Conservation (phyloP, 2,329 filamentous ascomycete species). For the Helicocarpus griseus region DNA sequence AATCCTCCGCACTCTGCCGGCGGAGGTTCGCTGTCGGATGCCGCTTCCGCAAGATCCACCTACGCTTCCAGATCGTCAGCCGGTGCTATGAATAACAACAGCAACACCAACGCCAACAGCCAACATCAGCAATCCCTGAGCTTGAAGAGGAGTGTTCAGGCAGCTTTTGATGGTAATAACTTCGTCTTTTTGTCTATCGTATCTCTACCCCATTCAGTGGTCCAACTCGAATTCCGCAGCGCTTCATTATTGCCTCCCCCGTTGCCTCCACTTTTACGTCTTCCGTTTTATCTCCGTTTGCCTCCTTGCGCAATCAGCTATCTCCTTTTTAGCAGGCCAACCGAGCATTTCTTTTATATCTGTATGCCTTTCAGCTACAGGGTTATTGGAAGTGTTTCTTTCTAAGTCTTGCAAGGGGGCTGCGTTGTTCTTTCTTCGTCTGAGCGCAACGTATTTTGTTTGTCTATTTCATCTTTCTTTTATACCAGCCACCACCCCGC, state of each 20-base stretch:
- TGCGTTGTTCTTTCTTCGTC: too few species aligned
- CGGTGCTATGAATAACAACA: constrained; percentile 11
- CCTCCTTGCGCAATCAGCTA: background rate
- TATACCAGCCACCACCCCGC: too few species aligned
- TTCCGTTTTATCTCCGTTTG: constrained; percentile 1
- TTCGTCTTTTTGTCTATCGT: constrained; percentile 5
- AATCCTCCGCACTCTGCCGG: constrained; percentile 31
- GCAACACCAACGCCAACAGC: constrained; percentile 4
- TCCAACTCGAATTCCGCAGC: constrained; percentile 7
- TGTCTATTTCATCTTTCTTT: too few species aligned
- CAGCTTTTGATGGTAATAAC: constrained; percentile 37
- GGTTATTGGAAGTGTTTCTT: too few species aligned
- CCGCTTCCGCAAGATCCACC: constrained; percentile 16
- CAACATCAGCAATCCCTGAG: constrained; percentile 19
- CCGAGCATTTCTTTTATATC: too few species aligned
- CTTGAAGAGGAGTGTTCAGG: constrained; percentile 35
- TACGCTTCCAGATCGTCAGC: constrained; percentile 25
- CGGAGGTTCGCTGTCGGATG: constrained; percentile 24
- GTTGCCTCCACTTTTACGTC: background rate
- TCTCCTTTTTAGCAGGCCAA: too few species aligned
- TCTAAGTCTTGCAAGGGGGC: too few species aligned
- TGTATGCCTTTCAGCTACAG: too few species aligned
- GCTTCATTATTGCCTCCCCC: constrained; percentile 8
- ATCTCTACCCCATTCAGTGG: constrained; percentile 4
- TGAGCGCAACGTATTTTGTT: too few species aligned